Conservation (phyloP, 2,329 filamentous ascomycete species). For the Tolypocladium tropicale region DNA sequence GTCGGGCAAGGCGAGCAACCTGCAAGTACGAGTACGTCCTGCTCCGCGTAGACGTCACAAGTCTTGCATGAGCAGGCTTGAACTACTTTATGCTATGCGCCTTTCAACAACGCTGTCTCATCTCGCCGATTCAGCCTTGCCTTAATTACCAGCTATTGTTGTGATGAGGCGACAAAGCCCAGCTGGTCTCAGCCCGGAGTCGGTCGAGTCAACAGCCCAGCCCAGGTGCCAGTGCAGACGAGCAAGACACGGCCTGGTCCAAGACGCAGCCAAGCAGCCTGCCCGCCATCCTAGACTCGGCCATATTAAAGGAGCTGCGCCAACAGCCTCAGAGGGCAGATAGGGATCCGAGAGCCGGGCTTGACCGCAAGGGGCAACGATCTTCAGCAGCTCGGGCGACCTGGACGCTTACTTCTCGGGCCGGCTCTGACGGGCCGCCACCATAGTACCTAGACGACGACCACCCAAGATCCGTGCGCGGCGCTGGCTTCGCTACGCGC, state of each 20-base stretch:
- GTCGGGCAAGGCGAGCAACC: too few relatives aligned
- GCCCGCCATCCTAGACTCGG: background rate
- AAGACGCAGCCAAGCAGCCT: background rate
- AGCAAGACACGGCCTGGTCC: too few relatives aligned
- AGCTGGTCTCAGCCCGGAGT: background rate
- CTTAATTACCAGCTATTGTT: too few relatives aligned
- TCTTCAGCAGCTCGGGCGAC: background rate
- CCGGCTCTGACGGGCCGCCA: background rate
- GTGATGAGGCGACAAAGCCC: background rate
- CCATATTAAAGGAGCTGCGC: background rate
- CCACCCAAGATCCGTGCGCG: too few relatives aligned
- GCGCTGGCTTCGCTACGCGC: too few relatives aligned
- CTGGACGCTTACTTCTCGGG: background rate
- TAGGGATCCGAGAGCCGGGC: background rate
- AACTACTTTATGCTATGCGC: too few relatives aligned
- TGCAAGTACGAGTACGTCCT: too few relatives aligned
- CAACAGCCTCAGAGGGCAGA: background rate
- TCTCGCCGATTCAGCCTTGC: too few relatives aligned
- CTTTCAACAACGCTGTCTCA: background rate
- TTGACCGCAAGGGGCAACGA: background rate
- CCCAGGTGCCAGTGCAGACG: too few relatives aligned
- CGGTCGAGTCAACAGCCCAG: background rate
- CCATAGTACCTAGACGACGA: too few relatives aligned
- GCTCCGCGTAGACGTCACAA: too few relatives aligned
- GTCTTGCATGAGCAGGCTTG: too few relatives aligned